Base-by-base conservation (phyloP, 805 yeast genomes). In the Millerago galiae region DNA sequence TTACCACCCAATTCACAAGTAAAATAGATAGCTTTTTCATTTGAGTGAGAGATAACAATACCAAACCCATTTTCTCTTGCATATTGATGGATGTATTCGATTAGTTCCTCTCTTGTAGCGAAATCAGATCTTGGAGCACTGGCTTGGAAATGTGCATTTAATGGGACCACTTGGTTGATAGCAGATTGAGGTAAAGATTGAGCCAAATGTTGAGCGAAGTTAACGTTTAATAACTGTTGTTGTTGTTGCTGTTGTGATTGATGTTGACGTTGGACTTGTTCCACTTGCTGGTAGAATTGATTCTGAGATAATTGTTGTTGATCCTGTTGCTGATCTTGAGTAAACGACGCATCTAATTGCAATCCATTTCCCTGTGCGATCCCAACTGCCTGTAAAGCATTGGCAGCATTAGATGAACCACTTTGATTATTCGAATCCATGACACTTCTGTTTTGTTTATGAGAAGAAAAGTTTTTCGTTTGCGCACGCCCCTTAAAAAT, bases 31-130 rank as follows among this genome's bases (percentile, higher is more conserved):
- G 61, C 61, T 44, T 57, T 57, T 36, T 56, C 60, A 38, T 57
- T 57, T 3, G 61, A 57, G 35, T 57, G 61, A 14, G 61, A 57
- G 33, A 57, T 57, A 17, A 57, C 61, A 41, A 57, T 57, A 45
- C 61, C 61, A 38, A 57, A 57, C 3, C 61, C 61, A 41, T 57
- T 55, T 24, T 53, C 55, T 45, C 56, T 55, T 9, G 61, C 61
- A 38, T 56, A 57, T 25, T 47, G 52, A 37, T 56, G 61, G 39
- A 57, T 54, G 36, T 57, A 57, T 3, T 50, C 32, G 18, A 56
- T 51, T 26, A 57, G 37, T 33, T 54, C 55, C 3, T 55, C 51
- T 36, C 60, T 49, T 8, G 53, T 14, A 11, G 17, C 28, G 33
- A 57, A 57, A 33, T 57, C 61, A 1, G 51, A 37, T 38, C 49